Conservation (phyloP, 805 yeast genomes). For the Saccharomycopsis fermentans region DNA sequence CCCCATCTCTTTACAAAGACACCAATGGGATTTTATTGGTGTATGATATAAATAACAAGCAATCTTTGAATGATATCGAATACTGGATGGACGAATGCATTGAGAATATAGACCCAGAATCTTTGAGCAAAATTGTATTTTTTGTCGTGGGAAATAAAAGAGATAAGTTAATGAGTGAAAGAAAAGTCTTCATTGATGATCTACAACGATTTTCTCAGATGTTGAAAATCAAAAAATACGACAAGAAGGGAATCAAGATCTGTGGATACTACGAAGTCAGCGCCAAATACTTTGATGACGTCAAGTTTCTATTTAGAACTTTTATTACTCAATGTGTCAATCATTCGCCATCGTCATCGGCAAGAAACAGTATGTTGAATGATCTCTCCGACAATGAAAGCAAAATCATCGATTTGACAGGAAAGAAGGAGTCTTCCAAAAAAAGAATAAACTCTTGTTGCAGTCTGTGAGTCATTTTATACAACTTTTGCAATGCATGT, state of each 20-base stretch:
- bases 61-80: slow-evolving; percentile 29
- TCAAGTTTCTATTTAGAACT: slow-evolving; percentile 16
- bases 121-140: slow-evolving; percentile 23
- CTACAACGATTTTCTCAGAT: slow-evolving; percentile 26
- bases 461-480: background rate
- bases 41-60: slow-evolving; percentile 33
- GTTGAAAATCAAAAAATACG: slow-evolving; percentile 23
- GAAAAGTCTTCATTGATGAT: slow-evolving; percentile 32
- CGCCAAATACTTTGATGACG: slow-evolving; percentile 29
- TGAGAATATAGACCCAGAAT: slow-evolving; percentile 24
- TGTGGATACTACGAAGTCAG: slow-evolving; percentile 38
- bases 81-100: slow-evolving; percentile 36
- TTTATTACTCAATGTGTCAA: slow-evolving; percentile 16
- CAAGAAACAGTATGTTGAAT: background rate
- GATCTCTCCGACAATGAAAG: background rate
- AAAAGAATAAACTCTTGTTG: background rate
- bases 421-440: background rate
- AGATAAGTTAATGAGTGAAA: slow-evolving; percentile 23
- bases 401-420: background rate
- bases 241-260: slow-evolving; percentile 23
- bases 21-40: slow-evolving; percentile 36
- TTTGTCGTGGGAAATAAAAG: slow-evolving; percentile 38
- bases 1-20: slow-evolving; percentile 36
- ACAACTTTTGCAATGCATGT: too few relatives aligned
- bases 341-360: background rate